Evolutionary conservation across 1,139 yeast species (phyloP), one percentile per base, ranked within the genome.

Genomic region (Spathaspora sp.): DNA sequence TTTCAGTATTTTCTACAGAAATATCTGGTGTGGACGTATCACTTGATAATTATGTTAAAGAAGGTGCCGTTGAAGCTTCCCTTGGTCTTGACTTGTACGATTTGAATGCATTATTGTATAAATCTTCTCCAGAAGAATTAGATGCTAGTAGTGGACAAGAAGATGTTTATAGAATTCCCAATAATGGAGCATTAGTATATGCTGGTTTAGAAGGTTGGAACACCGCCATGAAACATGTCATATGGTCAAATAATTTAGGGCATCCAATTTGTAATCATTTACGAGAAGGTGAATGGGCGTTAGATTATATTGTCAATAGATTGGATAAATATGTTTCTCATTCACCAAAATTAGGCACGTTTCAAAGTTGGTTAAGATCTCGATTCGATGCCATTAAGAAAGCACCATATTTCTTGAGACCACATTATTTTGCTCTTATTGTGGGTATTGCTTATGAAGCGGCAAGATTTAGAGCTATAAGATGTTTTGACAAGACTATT

Each of bases 171-270:
- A 63, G 67, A 45, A 75, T 93, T 43, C 97, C 98, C 0, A 72
- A 76, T 31, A 71, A 78, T 63, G 98, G 97, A 0, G 68, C 70
- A 13, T 71, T 91, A 43, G 85, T 83, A 0, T 93, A 89, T 64
- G 91, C 96, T 39, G 99, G 99, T 10, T 70, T 93, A 25, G 95
- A 89, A 66, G 99, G 99, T 3, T 93, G 97, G 96, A 80, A 84
- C 42, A 74, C 89, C 0, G 84, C 84, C 0, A 66, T 91, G 51
- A 76, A 80, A 49, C 68, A 73, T 25, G 79, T 90, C 8, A 82
- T 89, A 33, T 73, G 78, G 64, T 70, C 74, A 40, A 93, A 93
- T 60, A 81, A 90, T 56, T 74, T 93, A 44, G 95, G 93, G 0
- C 95, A 89, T 63, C 88, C 97, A 1, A 57, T 91, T 34, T 83